A percentile compares a stretch with the other conserved stretches of the same genome.
Evolutionary conservation across 345 rosid species (phyloP).

Genomic region (Sonneratia alba): DNA sequence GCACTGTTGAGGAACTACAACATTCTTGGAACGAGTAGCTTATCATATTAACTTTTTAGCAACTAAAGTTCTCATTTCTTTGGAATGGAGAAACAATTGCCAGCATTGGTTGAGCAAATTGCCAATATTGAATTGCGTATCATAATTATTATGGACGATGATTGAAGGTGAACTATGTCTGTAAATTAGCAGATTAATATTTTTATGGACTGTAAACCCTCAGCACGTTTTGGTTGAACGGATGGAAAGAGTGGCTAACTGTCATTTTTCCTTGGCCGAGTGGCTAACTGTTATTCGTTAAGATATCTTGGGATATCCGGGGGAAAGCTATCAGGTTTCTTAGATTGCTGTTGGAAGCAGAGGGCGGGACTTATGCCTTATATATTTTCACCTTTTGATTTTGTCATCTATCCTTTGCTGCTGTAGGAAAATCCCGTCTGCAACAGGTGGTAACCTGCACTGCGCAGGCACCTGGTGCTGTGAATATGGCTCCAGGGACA

Average conservation of each 20-base stretch:
- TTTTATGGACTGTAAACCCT: background rate
- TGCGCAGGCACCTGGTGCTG: conserved; percentile 21
- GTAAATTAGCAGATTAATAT: background rate
- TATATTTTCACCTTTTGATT: background rate
- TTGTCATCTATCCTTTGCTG: background rate
- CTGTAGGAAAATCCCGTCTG: conserved; percentile 16
- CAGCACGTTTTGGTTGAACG: background rate
- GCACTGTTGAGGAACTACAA: too few species aligned
- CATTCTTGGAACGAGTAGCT: too few species aligned
- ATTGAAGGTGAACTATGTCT: background rate
- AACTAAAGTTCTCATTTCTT: background rate
- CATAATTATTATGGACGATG: background rate
- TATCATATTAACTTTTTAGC: too few species aligned
- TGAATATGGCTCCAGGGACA: conserved; percentile 71
- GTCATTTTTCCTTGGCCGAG: too few species aligned
- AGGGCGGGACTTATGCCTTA: background rate
- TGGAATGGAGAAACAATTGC: background rate
- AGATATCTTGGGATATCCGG: too few species aligned
- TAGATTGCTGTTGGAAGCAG: background rate
- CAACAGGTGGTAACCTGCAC: conserved; percentile 24
- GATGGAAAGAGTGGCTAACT: background rate
- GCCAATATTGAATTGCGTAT: background rate
- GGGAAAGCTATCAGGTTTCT: too few species aligned
- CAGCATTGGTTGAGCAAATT: background rate
- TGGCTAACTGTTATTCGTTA: too few species aligned